Evolutionary conservation across 225 moss, liverwort and hornwort genomes (phyloP).

Genomic region (Straminergon stramineum): DNA sequence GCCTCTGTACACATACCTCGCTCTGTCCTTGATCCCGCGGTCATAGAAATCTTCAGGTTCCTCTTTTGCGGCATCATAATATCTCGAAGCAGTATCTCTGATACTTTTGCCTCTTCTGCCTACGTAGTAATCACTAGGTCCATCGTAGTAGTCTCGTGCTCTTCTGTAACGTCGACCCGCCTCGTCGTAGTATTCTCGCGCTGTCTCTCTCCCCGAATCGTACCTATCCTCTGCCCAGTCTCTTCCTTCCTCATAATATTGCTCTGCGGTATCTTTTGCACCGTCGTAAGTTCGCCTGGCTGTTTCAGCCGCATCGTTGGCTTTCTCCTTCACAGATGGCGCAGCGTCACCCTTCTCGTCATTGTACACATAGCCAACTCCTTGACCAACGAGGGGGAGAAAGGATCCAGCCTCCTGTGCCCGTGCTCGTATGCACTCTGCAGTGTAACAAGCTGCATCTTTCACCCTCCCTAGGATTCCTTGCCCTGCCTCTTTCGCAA

Average conservation of each 20-base stretch:
- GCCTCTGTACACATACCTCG: neutral
- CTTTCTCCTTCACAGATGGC: neutral
- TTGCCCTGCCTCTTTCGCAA: constrained; percentile 10
- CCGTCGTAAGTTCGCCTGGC: neutral
- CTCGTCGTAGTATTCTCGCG: constrained; percentile 36
- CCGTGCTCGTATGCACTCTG: constrained; percentile 28
- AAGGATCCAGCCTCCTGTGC: constrained; percentile 41
- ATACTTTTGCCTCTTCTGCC: constrained; percentile 1
- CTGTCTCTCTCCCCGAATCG: neutral
- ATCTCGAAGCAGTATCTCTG: constrained; percentile 2
- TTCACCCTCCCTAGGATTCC: constrained; percentile 39
- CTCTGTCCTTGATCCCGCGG: constrained; percentile 2
- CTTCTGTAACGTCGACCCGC: constrained; percentile 34
- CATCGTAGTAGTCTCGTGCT: constrained; percentile 27
- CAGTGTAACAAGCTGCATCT: constrained; percentile 45
- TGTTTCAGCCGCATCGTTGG: neutral
- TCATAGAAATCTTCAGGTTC: constrained; percentile 15
- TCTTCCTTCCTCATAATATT: constrained; percentile 5
- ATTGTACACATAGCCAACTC: constrained; percentile 26
- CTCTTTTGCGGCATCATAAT: constrained; percentile 9
- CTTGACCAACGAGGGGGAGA: constrained; percentile 40
- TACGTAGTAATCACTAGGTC: neutral
- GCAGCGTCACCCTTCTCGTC: neutral
- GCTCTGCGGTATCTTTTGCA: neutral
- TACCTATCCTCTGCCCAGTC: constrained; percentile 10